A percentile compares a stretch with the other conserved stretches of the same genome.
phyloP scores from a whole-genome alignment of 306 rosid genomes.

The Quercus agrifolia region DNA sequence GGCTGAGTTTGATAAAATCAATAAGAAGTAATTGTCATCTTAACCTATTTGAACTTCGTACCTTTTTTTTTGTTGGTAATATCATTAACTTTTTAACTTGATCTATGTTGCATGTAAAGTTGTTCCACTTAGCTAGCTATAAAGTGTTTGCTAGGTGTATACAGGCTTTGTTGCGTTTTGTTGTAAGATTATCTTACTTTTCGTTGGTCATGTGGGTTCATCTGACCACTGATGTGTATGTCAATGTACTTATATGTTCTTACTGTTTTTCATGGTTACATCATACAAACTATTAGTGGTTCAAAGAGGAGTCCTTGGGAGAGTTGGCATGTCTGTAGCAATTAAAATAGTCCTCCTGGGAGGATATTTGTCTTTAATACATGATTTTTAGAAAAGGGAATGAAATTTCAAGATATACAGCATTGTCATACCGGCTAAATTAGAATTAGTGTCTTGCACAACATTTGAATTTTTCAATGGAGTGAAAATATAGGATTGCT shows the following conservation, averaged over 20 bases:
- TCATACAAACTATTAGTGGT: too few species aligned
- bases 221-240: not conserved
- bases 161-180: not conserved
- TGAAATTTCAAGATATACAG: not conserved
- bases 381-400: not conserved
- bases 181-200: not conserved
- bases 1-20: constrained; percentile 85
- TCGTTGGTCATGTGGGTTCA: not conserved
- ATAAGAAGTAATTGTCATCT: constrained; percentile 49
- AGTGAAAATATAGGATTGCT: not conserved
- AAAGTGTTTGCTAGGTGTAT: not conserved
- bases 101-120: not conserved
- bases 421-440: not conserved
- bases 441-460: not conserved
- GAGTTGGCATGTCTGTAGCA: too few species aligned
- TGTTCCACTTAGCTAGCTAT: not conserved
- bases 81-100: not conserved
- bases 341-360: not conserved
- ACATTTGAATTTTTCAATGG: not conserved
- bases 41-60: not conserved
- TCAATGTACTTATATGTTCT: not conserved
- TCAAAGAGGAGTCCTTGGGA: too few species aligned
- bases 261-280: not conserved
- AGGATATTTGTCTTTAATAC: not conserved
- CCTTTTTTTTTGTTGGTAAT: not conserved